Evolutionary conservation across 441 rosid genomes (phyloP), one percentile per base, ranked within the genome.

Genomic region (Flueggea neowawraea): DNA sequence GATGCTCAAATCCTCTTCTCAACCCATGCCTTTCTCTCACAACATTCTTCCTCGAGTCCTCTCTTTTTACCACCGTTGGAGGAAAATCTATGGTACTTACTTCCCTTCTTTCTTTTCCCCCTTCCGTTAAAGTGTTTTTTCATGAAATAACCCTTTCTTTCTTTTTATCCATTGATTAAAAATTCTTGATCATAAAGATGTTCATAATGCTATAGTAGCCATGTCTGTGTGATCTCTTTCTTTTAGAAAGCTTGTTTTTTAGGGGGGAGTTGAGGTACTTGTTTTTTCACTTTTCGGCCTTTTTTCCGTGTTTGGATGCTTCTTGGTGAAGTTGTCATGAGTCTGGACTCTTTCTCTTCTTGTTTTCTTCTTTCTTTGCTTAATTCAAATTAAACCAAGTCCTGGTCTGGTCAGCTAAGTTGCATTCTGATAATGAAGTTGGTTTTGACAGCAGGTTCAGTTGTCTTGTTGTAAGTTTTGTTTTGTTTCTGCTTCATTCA

Each of bases 31-130:
- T 43, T 15, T 74, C 70, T 89, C 96, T 31, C 98, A 90, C 84
- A 89, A 95, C 75, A 91, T 95, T 54, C 94, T 95, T 16, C 99
- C 97, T 10, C 68, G 97, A 65, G 99, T 95, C 55, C 94, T 95
- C 67, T 75, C 97, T 33, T 95, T 95, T 61, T 95, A 95, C 67
- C 96, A 95, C 63, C 92, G 87, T 64, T 95, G 99, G 99, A 84
- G 85, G 77, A 95, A 95, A 80, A 81, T 91, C 73, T 91, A 95
- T 41, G 99, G 99, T 95, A 77, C 54, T 55, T 14, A n/a, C 9
- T 64, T 33, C n/a, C 47, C n/a, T n/a, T n/a, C n/a, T n/a, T n/a
- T n/a, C n/a, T n/a, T n/a, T n/a, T n/a, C 12, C 45, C 12, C 3
- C 45, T 43, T 43, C 45, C 3, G 12, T 43, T 43, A 43, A 6